These are phyloP conservation scores for Fusarium udum DNA, from an alignment of 2,329 filamentous ascomycete species.

Conservation along the genomic window DNA sequence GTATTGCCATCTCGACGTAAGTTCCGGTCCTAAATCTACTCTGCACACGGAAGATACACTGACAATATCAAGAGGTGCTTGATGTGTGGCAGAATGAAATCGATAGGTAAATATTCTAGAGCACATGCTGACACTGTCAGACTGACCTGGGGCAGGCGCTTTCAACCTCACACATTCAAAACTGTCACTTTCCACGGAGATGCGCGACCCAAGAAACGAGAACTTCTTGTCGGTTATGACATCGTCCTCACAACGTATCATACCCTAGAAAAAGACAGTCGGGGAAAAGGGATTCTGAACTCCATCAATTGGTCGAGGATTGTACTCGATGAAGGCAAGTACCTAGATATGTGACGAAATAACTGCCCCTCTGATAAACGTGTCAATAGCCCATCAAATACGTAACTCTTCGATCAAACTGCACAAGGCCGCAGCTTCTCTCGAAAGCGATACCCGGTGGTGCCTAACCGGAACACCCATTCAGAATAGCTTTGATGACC, in stretches of 20 bases:
- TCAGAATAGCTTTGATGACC: neutral
- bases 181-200: neutral
- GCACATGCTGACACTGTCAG: rapidly evolving
- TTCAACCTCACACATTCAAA: neutral
- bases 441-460: rapidly evolving
- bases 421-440: rapidly evolving
- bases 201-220: rapidly evolving
- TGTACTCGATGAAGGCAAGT: neutral
- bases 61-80: neutral
- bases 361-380: rapidly evolving
- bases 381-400: neutral
- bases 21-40: neutral
- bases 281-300: rapidly evolving
- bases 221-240: neutral
- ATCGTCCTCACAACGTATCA: neutral
- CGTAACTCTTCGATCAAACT: neutral
- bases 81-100: conserved; percentile 13
- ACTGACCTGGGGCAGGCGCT: neutral
- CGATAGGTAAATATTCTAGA: rapidly evolving
- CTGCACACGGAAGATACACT: rapidly evolving
- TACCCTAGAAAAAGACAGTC: neutral
- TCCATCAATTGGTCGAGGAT: neutral
- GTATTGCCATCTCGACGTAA: conserved; percentile 1
- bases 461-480: neutral
- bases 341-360: rapidly evolving